phyloP scores from a whole-genome alignment of 176 grass and related monocot genomes.

The Tillandsia fasciculata region DNA sequence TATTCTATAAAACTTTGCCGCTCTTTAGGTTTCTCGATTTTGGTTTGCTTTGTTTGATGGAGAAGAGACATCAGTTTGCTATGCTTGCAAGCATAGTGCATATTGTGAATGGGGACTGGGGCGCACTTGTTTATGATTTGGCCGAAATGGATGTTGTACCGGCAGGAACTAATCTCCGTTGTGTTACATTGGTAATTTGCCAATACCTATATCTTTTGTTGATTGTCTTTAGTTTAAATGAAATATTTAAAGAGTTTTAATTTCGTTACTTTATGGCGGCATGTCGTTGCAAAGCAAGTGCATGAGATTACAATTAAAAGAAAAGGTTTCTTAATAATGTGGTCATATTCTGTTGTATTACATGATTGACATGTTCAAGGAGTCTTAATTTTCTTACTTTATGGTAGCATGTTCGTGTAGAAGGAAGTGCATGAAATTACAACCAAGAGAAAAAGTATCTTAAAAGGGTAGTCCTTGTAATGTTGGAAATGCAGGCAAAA shows the following conservation, averaged over 20 bases:
- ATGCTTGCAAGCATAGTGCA: slow-evolving; percentile 87
- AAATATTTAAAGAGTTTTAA: background rate
- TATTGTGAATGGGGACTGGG: slow-evolving; percentile 93
- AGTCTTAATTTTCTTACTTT: background rate
- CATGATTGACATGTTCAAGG: too few relatives aligned
- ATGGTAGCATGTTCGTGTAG: background rate
- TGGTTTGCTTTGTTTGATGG: slow-evolving; percentile 91
- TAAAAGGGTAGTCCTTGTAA: background rate
- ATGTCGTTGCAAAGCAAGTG: background rate
- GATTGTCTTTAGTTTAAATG: background rate
- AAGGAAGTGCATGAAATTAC: background rate
- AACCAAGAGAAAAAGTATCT: background rate
- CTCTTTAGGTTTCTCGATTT: slow-evolving; percentile 91
- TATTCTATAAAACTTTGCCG: slow-evolving; percentile 8
- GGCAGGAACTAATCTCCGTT: slow-evolving; percentile 63
- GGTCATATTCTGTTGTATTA: too few relatives aligned
- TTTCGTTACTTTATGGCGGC: background rate
- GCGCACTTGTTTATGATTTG: slow-evolving; percentile 81
- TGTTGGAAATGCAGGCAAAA: background rate
- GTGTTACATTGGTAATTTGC: slow-evolving; percentile 74
- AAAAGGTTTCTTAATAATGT: background rate
- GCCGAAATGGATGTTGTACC: slow-evolving; percentile 77
- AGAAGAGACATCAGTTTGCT: slow-evolving; percentile 82
- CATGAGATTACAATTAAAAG: background rate
- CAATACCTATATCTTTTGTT: background rate